phyloP scores from a whole-genome alignment of 805 yeast species.

The Candida silvicultrix region DNA sequence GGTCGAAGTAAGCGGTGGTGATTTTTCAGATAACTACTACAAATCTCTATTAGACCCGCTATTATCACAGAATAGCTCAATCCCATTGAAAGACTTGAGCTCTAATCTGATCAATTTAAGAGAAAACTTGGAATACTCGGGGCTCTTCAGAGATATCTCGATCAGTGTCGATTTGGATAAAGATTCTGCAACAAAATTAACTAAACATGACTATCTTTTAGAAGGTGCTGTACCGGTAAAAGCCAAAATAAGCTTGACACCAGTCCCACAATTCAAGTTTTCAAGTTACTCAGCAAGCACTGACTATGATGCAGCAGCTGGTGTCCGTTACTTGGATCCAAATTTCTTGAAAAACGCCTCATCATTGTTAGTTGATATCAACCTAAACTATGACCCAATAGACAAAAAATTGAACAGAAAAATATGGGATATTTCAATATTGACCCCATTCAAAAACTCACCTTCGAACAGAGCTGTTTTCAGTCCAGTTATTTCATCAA shows the following conservation, averaged over 20 bases:
- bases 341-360: slow-evolving; percentile 59
- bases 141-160: slow-evolving; percentile 35
- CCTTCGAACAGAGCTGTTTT: slow-evolving; percentile 41
- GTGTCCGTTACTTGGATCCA: slow-evolving; percentile 30
- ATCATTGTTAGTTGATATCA: slow-evolving; percentile 37
- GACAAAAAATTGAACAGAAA: slow-evolving; percentile 37
- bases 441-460: slow-evolving; percentile 37
- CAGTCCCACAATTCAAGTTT: slow-evolving; percentile 25
- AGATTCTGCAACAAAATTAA: slow-evolving; percentile 10
- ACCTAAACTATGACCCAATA: slow-evolving; percentile 42
- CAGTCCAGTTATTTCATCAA: slow-evolving; percentile 39
- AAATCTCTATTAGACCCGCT: slow-evolving; percentile 39
- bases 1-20: slow-evolving; percentile 19
- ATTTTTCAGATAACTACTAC: slow-evolving; percentile 39
- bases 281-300: slow-evolving; percentile 29
- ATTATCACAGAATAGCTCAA: slow-evolving; percentile 20
- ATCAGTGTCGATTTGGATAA: slow-evolving; percentile 36
- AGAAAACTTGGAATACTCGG: slow-evolving; percentile 34
- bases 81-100: slow-evolving; percentile 36
- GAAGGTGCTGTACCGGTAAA: slow-evolving; percentile 35
- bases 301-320: slow-evolving; percentile 28
- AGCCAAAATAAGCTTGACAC: slow-evolving; percentile 34
- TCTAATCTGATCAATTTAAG: slow-evolving; percentile 26
- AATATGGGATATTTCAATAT: slow-evolving; percentile 41
- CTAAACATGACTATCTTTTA: neutral